Base-by-base conservation (phyloP, 2,329 filamentous ascomycete species). In the Ceratocystis cubensis region DNA sequence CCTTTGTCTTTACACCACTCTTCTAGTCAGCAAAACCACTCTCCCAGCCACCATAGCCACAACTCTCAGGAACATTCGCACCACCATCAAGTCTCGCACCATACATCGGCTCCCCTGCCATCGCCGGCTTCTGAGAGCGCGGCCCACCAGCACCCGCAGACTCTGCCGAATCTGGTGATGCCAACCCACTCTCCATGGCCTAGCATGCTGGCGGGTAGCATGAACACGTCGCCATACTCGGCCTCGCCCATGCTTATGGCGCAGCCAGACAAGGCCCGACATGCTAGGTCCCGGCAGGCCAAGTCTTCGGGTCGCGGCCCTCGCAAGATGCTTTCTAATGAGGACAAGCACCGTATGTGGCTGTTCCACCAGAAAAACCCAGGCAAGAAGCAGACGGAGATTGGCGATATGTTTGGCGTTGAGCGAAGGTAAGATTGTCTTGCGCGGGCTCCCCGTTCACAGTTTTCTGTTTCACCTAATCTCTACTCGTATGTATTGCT, bases 341-440 rank as follows among this genome's bases (percentile, higher is more conserved):
- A 90, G 67, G 92, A 97, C 74, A 88, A 94, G 70, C 84, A 91
- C 70, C 84, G 85, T 57, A 99, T 99, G 92, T 99, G 94, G 75
- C 84, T 91, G 73, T 96, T 93, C 75, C 89, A 93, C 71, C 88
- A 94, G 74, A 88, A 96, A 69, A 87, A 97, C 73, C 94, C 93
- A 25, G 87, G 85, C 62, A 87, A 91, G 59, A 96, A 96, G 77
- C 94, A 99, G 78, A 94, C 91, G 20, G 93, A 97, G 73, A 99
- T 99, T 76, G 94, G 94, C 77, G 88, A 87, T 68, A 86, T 91
- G 74, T 99, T 99, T 77, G 93, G 92, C 45, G 94, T 99, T 64
- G 94, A 99, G 78, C 81, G 94, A 87, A 97, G 94, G 94, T 97
- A 86, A 75, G 63, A n/a, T 5, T 44, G 17, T 20, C 22, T 50